Evolutionary conservation across 305 asterid genomes (phyloP), one percentile per base, ranked within the genome.

Genomic region (Stenogyne calaminthoides): DNA sequence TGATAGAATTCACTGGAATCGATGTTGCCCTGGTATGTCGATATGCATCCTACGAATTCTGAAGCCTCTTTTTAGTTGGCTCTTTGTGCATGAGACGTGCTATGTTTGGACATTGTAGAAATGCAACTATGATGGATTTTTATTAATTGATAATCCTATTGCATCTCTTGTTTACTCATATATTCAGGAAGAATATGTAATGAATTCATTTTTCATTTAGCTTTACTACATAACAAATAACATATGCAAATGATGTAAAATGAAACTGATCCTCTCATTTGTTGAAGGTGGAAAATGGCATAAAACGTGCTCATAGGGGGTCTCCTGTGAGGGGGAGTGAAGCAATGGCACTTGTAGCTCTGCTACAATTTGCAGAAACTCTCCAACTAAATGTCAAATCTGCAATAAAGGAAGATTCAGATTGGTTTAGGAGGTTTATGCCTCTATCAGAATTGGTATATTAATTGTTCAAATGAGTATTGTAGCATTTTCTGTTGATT

Each of bases 371-470:
- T 80, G 91, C 88, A 27, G 95, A 91, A 69, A 70, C 85, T 56
- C 81, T 94, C 74, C 97, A 90, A 75, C 73, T 76, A 51, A 91
- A 90, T 88, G 84, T 90, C 63, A 90, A 90, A 80, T 85, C 96
- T 59, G 97, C 97, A 67, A 78, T 88, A 58, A 94, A 86, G 87
- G 90, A 87, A 71, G 97, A 94, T 69, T 72, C 87, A 19, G 87
- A 88, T 63, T 90, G 97, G 89, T 84, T 85, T 84, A 79, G 70
- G 80, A 85, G 82, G 79, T 86, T 91, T 78, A 83, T 91, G 97
- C 99, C 99, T 75, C 92, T 94, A 59, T 83, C 97, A 47, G 90
- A 84, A 86, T 73, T 78, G 96, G 99, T 94, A 89, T 40, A 73
- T 2, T 69, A 36, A 20, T 61, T 69, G 40, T 69, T 71, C 22